These are phyloP conservation scores for Papiliotrema flavescens DNA, from an alignment of 1,284 basidiomycete species.

Conservation along the genomic window DNA sequence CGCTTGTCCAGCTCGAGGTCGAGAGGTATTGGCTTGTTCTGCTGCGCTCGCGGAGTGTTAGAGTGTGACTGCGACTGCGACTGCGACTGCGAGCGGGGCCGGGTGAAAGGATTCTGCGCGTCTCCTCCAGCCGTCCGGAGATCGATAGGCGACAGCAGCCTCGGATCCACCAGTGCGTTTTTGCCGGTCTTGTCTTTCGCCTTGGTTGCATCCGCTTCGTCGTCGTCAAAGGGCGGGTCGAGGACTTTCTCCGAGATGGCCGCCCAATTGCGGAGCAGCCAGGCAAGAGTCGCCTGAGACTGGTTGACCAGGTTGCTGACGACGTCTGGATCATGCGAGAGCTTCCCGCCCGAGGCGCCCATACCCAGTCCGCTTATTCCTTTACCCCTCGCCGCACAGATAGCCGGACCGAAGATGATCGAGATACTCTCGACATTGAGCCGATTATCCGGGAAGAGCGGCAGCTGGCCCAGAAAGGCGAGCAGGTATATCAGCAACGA, in stretches of 20 bases:
- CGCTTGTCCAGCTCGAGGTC: neutral
- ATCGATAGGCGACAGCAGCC: slow-evolving; percentile 25
- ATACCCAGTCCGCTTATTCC: slow-evolving; percentile 31
- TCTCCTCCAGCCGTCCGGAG: slow-evolving; percentile 4
- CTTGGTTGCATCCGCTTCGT: neutral
- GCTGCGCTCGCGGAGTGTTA: neutral
- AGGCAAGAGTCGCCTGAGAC: slow-evolving; percentile 23
- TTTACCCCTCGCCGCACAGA: slow-evolving; percentile 33
- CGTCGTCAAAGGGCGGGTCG: slow-evolving; percentile 16
- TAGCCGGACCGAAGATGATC: slow-evolving; percentile 41
- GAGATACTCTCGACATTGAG: slow-evolving; percentile 41
- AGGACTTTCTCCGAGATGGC: slow-evolving; percentile 25
- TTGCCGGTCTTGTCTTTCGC: neutral
- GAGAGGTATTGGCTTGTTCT: neutral
- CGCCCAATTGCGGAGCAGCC: slow-evolving; percentile 28
- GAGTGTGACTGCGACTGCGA: neutral
- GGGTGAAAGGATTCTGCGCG: slow-evolving; percentile 2
- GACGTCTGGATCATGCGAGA: slow-evolving; percentile 16
- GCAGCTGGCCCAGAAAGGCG: slow-evolving; percentile 47
- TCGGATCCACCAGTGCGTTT: slow-evolving; percentile 9
- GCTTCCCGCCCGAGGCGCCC: neutral
- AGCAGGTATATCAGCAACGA: slow-evolving; percentile 46
- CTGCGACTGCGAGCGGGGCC: neutral
- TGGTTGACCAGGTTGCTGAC: slow-evolving; percentile 22
- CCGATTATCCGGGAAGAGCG: slow-evolving; percentile 42